Base-by-base conservation (phyloP, 176 grass and related monocot species). In the Lolium perenne region DNA sequence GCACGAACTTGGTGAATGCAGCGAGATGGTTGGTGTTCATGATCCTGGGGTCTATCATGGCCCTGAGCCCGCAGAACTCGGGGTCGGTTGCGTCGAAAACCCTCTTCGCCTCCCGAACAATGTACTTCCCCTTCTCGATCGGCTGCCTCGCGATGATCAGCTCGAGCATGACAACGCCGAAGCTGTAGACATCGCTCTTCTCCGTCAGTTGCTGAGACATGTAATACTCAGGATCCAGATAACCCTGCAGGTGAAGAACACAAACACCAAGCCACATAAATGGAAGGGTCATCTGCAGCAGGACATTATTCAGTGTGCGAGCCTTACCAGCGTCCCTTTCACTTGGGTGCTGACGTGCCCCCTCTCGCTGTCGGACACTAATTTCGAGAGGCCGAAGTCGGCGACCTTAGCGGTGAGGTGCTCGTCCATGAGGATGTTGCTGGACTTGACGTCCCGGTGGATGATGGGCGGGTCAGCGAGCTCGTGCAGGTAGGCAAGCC, bases 181-280 rank as follows among this genome's bases (percentile, higher is more conserved):
- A 99, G 80, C 97, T 94, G 80, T 99, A 99, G n/a, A 99, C 94
- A 58, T 96, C 92, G 18, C 97, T 96, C 88, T 99, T 99, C 56
- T 93, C 90, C 0, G 94, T 96, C 64, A 99, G 87, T 32, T 99
- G 97, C 66, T 96, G 97, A 4, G 90, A 91, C 88, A 94, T 87
- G 89, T 99, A 98, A 57, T 95, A 98, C 50, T 98, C 96, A 18
- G 96, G 96, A 78, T 98, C 96, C 79, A 98, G 84, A 79, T 98
- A 99, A 4, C 94, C 97, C 97, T 99, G 94, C 90, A 90, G 43
- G 78, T 40, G 10, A 55, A 54, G 26, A 65, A 65, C 22, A 11
- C 47, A 40, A 62, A 13, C 16, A 58, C 1, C 6, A 75, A 45
- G 22, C 60, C 35, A 89, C 77, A 48, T 87, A 38, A 48, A 46